Conservation (phyloP, 257 asterid species). For the Solanum medicagineum region DNA sequence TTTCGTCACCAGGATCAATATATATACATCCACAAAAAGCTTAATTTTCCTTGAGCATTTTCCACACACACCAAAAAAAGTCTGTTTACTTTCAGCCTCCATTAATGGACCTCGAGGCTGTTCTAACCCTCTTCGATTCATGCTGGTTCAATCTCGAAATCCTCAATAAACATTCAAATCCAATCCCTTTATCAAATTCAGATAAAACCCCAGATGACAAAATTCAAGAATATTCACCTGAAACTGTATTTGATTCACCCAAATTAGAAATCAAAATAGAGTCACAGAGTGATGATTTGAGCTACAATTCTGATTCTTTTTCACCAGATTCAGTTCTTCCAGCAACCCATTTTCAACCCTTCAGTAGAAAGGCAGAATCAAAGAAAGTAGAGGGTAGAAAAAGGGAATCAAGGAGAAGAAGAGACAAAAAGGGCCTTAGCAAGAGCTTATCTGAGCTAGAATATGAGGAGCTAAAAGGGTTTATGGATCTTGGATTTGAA, state of each 20-base stretch:
- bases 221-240: not conserved
- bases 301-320: constrained; percentile 1
- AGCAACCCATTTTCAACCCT: not conserved
- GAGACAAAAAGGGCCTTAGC: not conserved
- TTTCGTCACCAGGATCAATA: not conserved
- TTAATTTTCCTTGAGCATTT: not conserved
- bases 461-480: constrained; percentile 48
- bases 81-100: not conserved
- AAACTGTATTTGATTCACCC: not conserved
- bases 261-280: not conserved
- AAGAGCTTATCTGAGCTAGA: constrained; percentile 50
- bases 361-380: not conserved
- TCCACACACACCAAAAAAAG: not conserved
- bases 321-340: constrained; percentile 25
- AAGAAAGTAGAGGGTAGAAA: not conserved
- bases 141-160: constrained; percentile 26
- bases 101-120: constrained; percentile 27
- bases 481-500: constrained; percentile 51
- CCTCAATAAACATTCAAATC: not conserved
- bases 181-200: not conserved
- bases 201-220: not conserved
- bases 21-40: not conserved
- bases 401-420: not conserved
- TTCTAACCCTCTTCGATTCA: constrained; percentile 23
- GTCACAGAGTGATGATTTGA: constrained; percentile 18